A percentile compares a stretch with the other conserved stretches of the same genome.
Evolutionary conservation across 2,329 filamentous ascomycete species (phyloP).

Genomic region (Colletotrichum gigasporum): DNA sequence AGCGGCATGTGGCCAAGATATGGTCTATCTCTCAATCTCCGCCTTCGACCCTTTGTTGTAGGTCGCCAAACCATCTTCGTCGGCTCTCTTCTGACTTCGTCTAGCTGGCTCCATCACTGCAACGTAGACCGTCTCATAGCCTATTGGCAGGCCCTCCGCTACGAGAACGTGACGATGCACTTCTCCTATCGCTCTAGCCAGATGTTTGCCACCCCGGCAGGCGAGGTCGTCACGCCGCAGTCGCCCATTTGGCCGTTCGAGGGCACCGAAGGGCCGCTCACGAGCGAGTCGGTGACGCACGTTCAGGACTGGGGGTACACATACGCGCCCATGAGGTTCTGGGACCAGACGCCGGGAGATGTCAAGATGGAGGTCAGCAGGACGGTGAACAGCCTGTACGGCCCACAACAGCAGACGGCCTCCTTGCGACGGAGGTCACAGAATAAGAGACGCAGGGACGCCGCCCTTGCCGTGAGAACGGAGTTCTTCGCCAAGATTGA

Average conservation of each 20-base stretch:
- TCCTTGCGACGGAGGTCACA: neutral
- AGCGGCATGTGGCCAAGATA: constrained; percentile 46
- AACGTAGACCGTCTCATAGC: constrained; percentile 73
- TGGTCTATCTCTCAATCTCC: constrained; percentile 49
- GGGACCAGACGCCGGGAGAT: constrained; percentile 65
- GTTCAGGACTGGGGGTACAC: constrained; percentile 50
- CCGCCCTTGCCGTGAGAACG: neutral
- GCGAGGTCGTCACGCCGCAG: constrained; percentile 51
- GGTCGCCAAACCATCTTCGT: constrained; percentile 29
- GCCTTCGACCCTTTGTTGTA: constrained; percentile 59
- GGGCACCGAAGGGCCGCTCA: constrained; percentile 52
- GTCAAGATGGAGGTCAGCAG: constrained; percentile 68
- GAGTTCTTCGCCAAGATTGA: constrained; percentile 49
- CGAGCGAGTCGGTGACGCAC: constrained; percentile 44
- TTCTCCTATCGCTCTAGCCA: constrained; percentile 45
- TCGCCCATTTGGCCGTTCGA: constrained; percentile 63
- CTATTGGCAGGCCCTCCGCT: constrained; percentile 59
- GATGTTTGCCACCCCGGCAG: constrained; percentile 51
- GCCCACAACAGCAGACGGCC: constrained; percentile 17
- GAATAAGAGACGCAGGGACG: neutral
- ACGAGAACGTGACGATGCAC: constrained; percentile 45
- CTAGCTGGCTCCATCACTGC: constrained; percentile 60
- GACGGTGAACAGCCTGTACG: constrained; percentile 65
- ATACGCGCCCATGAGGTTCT: constrained; percentile 52
- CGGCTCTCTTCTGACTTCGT: neutral